A percentile compares a stretch with the other conserved stretches of the same genome.
Evolutionary conservation across 2,329 filamentous ascomycete genomes (phyloP).

Genomic region (Mycosphaerelloides madeirae): DNA sequence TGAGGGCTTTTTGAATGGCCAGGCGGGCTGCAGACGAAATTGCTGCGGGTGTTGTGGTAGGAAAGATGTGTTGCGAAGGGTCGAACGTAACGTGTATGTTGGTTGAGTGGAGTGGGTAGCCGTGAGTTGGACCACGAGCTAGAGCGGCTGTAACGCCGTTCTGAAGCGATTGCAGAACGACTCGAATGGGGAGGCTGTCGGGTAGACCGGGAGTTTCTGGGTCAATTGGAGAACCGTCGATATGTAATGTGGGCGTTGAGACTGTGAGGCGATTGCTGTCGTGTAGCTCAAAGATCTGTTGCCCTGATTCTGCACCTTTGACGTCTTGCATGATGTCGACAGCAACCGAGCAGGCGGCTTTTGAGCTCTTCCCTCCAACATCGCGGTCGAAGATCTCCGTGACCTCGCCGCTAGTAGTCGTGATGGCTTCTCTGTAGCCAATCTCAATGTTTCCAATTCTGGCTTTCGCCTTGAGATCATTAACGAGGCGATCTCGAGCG

Average conservation of each 20-base stretch:
- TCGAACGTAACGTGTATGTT: slow-evolving; percentile 67
- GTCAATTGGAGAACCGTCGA: slow-evolving; percentile 37
- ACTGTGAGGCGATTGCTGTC: slow-evolving; percentile 70
- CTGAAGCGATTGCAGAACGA: slow-evolving; percentile 55
- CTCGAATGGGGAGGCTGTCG: slow-evolving; percentile 47
- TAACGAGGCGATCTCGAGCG: slow-evolving; percentile 77
- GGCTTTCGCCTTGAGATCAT: slow-evolving; percentile 81
- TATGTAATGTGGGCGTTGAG: slow-evolving; percentile 46
- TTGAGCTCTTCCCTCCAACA: slow-evolving; percentile 73
- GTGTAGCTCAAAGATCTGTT: slow-evolving; percentile 41
- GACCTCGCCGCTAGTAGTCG: slow-evolving; percentile 52
- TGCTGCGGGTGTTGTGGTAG: slow-evolving; percentile 62
- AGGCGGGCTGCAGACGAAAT: slow-evolving; percentile 62
- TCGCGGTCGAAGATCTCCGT: slow-evolving; percentile 69
- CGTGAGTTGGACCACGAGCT: slow-evolving; percentile 74
- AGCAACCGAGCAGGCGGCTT: slow-evolving; percentile 66
- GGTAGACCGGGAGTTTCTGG: slow-evolving; percentile 49
- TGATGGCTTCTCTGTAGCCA: slow-evolving; percentile 83
- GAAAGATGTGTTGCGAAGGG: slow-evolving; percentile 58
- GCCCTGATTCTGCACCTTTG: background rate
- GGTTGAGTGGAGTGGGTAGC: slow-evolving; percentile 74
- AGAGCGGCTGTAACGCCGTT: slow-evolving; percentile 81
- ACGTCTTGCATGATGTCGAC: slow-evolving; percentile 43
- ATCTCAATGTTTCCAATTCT: slow-evolving; percentile 89
- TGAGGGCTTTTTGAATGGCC: slow-evolving; percentile 66